Percentiles rank a stretch among this genome's conserved stretches.
phyloP scores from a whole-genome alignment of 345 rosid genomes.

The Cochlearia excelsa region DNA sequence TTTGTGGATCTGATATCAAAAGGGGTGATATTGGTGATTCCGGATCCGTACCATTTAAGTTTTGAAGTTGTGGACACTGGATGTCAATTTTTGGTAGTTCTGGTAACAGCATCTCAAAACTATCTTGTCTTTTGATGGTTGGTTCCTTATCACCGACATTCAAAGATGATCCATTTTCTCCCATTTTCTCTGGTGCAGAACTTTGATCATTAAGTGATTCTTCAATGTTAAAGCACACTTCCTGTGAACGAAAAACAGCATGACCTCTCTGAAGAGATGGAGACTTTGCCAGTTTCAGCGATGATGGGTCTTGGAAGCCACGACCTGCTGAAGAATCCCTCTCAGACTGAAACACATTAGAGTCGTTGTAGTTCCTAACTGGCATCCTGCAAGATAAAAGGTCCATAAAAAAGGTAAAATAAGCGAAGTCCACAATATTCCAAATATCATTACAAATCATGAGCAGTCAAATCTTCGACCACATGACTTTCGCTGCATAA shows the following conservation, averaged over 20 bases:
- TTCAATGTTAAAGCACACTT: slow-evolving; percentile 53
- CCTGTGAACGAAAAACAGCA: slow-evolving; percentile 53
- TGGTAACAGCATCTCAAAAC: slow-evolving; percentile 94
- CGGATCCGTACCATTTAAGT: slow-evolving; percentile 89
- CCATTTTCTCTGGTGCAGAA: slow-evolving; percentile 74
- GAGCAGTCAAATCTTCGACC: slow-evolving; percentile 15
- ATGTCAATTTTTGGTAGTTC: slow-evolving; percentile 93
- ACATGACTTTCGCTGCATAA: slow-evolving; percentile 22
- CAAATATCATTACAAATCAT: slow-evolving; percentile 6
- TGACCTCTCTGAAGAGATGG: slow-evolving; percentile 92
- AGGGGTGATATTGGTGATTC: slow-evolving; percentile 99
- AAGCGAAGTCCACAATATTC: slow-evolving; percentile 19
- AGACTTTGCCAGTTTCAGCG: slow-evolving; percentile 82
- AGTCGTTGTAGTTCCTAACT: slow-evolving; percentile 58
- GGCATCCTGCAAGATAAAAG: slow-evolving; percentile 74
- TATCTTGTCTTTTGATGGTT: slow-evolving; percentile 91
- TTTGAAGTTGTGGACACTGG: slow-evolving; percentile 56
- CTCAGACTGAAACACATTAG: slow-evolving; percentile 74
- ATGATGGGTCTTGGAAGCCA: slow-evolving; percentile 83
- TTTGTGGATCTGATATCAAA: slow-evolving; percentile 94
- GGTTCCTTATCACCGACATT: slow-evolving; percentile 80
- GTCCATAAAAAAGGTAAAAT: slow-evolving; percentile 18
- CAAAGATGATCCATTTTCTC: slow-evolving; percentile 60
- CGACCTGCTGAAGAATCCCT: slow-evolving; percentile 83
- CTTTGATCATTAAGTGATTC: slow-evolving; percentile 70